Evolutionary conservation across 176 grass and related monocot species (phyloP), one percentile per base, ranked within the genome.

Genomic region (Carex cristatella): DNA sequence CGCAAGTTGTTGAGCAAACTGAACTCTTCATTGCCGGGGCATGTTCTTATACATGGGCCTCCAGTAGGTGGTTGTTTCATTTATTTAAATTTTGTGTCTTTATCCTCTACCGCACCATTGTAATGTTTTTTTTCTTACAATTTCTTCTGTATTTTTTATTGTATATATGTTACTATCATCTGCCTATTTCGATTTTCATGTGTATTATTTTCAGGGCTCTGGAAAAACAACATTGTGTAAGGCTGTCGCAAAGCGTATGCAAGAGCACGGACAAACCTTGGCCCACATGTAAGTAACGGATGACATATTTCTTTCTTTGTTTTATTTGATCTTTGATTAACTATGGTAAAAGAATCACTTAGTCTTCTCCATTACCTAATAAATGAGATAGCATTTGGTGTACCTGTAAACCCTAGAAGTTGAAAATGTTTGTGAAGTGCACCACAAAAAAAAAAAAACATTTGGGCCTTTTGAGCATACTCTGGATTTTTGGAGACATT

Each of bases 41-140:
- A 98, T 86, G 87, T 98, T 83, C 91, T 98, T 87, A 89, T 98
- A 69, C 87, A 90, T 88, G 95, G 95, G 11, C 89, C 95, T 91
- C 82, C 90, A 91, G 92, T 94, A 92, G 86, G 95, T 91, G 83
- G 73, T 83, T 79, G n/a, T 68, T 79, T 87, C 84, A 28, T 80
- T 68, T 82, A 85, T 88, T 69, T 69, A 57, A 78, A 57, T 9
- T 57, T 57, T 78, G 46, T 76, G 61, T 56, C 7, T 56, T 77
- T 63, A 66, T 9, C 33, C 53, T n/a, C 9, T 76, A 81, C 27
- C 67, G 74, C 44, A 60, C n/a, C 60, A 81, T 76, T 71, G 44
- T 85, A 27, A 67, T 67, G 11, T 58, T 58, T 76, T 61, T 61
- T 55, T 59, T 28, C 6, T 38, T 79, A 51, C 80, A 74, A 88